Evolutionary conservation across 768 basidiomycete species (phyloP).

Genomic region (Rossbeevera mucosa): DNA sequence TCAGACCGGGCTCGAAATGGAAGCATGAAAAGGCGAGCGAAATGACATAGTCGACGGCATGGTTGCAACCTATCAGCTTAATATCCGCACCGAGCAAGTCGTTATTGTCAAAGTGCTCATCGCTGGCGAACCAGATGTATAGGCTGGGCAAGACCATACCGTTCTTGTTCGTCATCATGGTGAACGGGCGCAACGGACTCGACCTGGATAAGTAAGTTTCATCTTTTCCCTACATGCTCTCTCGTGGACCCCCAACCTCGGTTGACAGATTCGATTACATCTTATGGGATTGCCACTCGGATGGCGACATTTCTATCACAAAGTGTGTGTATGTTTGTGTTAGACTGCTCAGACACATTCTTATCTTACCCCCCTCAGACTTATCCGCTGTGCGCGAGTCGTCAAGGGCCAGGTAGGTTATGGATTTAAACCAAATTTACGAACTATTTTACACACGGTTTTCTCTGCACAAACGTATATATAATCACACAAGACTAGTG

Average conservation of each 20-base stretch:
- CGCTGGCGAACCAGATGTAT: conserved; percentile 44
- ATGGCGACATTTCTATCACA: conserved; percentile 55
- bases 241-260: not conserved
- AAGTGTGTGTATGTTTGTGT: conserved; percentile 32
- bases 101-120: conserved; percentile 76
- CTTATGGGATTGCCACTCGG: conserved; percentile 64
- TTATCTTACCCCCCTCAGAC: conserved; percentile 34
- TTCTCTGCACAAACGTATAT: conserved; percentile 78
- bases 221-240: not conserved
- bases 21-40: conserved; percentile 75
- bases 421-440: conserved; percentile 69
- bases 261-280: conserved; percentile 73
- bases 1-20: conserved; percentile 52
- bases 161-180: conserved; percentile 82
- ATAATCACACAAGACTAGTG: conserved; percentile 78
- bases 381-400: conserved; percentile 72
- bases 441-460: conserved; percentile 72
- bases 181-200: conserved; percentile 75
- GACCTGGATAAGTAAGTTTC: conserved; percentile 74
- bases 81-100: conserved; percentile 45
- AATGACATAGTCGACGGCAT: conserved; percentile 78
- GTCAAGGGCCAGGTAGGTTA: conserved; percentile 74
- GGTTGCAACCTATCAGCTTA: conserved; percentile 50
- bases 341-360: not conserved
- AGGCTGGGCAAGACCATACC: conserved; percentile 48